Evolutionary conservation across 2,329 filamentous ascomycete genomes (phyloP), one percentile per base, ranked within the genome.

Genomic region (Colletotrichum higginsianum): DNA sequence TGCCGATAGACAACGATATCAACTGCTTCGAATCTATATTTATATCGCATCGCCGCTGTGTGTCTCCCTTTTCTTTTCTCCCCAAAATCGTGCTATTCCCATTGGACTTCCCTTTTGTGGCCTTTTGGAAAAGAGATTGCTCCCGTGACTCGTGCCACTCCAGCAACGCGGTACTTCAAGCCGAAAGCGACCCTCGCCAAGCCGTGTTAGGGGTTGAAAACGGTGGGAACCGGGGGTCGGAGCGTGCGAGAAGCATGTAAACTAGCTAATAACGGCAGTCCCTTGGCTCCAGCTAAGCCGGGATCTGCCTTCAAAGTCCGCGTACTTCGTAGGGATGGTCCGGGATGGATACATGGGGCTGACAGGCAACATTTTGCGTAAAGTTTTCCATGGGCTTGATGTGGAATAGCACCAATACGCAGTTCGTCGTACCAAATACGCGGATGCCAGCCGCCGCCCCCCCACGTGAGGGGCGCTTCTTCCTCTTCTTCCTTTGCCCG

Each of bases 251-350:
- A 42, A 23, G 38, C 15, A 46, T 63, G 61, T 23, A 38, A 42
- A 16, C 47, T 52, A 63, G 23, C 61, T 63, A 55, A 44, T 55
- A 38, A 52, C 61, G 38, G 49, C 49, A 42, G 21, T 55, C 35
- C 49, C 61, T 63, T 63, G 38, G 30, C 44, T 21, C 21, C 38
- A 42, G 61, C 61, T 26, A 53, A 44, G 21, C 47, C 49, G 44
- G 61, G 38, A 44, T 53, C 61, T n/a, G 61, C 61, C 13, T n/a
- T 40, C 47, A 49, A 18, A 53, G 35, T 35, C 30, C 30, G 9
- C 30, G 30, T 30, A 30, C 30, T 7, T 30, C 30, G 30, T 30
- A 30, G 30, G 30, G 30, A 30, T 30, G 30, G 30, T 30, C 26
- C 26, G 4, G 26, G 26, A 26, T 26, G 26, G 26, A 26, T 26